These are phyloP conservation scores for Barnettozyma botsteinii DNA, from an alignment of 805 yeast species.

Conservation along the genomic window DNA sequence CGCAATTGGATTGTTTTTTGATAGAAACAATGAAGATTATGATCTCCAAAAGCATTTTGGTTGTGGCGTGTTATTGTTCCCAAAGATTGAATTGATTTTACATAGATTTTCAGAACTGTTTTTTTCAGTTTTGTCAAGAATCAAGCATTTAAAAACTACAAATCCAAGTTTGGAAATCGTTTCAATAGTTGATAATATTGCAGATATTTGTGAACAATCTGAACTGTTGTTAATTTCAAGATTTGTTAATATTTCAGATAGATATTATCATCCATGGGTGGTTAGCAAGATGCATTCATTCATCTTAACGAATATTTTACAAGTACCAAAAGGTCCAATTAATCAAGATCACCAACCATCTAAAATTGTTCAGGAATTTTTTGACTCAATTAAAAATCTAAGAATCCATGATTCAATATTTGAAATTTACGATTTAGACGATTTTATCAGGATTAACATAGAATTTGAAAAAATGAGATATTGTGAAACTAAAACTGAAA, in stretches of 20 bases:
- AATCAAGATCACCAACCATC: background rate
- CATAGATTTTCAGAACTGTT: slow-evolving; percentile 20
- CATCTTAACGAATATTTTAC: slow-evolving; percentile 13
- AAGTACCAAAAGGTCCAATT: slow-evolving; percentile 10
- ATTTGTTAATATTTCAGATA: slow-evolving; percentile 14
- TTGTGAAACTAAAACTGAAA: slow-evolving; percentile 4
- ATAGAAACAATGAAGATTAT: slow-evolving; percentile 10
- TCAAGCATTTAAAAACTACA: slow-evolving; percentile 17
- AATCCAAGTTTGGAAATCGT: slow-evolving; percentile 3
- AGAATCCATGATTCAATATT: slow-evolving; percentile 17
- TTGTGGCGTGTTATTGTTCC: slow-evolving; percentile 14
- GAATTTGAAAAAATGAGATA: slow-evolving; percentile 7
- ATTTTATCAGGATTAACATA: slow-evolving; percentile 11
- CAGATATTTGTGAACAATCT: slow-evolving; percentile 1
- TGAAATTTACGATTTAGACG: slow-evolving; percentile 8
- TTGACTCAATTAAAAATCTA: slow-evolving; percentile 9
- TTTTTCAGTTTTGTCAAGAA: slow-evolving; percentile 15
- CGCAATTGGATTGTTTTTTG: slow-evolving; percentile 15
- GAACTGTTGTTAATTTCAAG: slow-evolving; percentile 10
- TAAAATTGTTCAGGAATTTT: slow-evolving; percentile 11
- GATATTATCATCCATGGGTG: slow-evolving; percentile 25
- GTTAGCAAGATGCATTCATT: slow-evolving; percentile 19
- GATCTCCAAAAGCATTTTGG: slow-evolving; percentile 22
- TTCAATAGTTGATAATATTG: slow-evolving; percentile 12
- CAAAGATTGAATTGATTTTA: slow-evolving; percentile 17